A percentile compares a stretch with the other conserved stretches of the same genome.
These are phyloP conservation scores for Exserohilum rostratum DNA, from an alignment of 2,329 filamentous ascomycete genomes.

Conservation along the genomic window DNA sequence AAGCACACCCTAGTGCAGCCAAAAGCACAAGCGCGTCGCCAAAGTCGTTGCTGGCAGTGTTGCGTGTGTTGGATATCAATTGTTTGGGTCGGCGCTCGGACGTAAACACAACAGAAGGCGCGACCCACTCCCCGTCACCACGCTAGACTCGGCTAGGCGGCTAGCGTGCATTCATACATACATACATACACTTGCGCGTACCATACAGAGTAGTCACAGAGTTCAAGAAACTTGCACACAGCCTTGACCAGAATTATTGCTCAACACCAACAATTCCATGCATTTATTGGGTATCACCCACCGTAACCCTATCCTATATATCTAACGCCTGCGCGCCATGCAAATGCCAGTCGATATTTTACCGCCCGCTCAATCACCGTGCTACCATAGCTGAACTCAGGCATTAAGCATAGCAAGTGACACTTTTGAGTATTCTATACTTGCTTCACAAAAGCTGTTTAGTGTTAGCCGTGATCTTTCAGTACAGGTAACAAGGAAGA, in stretches of 20 bases:
- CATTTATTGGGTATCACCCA: conserved; percentile 11
- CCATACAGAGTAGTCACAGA: no score
- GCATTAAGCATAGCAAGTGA: no score
- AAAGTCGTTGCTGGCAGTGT: conserved; percentile 4
- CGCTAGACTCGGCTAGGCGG: conserved; percentile 4
- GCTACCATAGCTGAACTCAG: neutral
- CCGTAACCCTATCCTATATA: neutral
- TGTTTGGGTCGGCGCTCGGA: conserved; percentile 17
- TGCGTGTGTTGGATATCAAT: conserved; percentile 11
- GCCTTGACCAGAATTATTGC: no score
- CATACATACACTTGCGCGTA: neutral
- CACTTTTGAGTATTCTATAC: conserved; percentile 12
- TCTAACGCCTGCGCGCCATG: conserved; percentile 10
- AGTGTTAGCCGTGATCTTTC: neutral
- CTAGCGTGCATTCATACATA: neutral
- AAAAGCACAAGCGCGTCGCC: conserved; percentile 9
- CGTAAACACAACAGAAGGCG: conserved; percentile 15
- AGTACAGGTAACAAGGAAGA: conserved; percentile 37
- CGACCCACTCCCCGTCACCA: conserved; percentile 9
- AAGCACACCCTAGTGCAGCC: conserved; percentile 7
- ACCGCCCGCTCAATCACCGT: neutral
- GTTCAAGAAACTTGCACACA: no score
- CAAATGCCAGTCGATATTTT: conserved; percentile 2
- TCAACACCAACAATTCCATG: conserved; percentile 6
- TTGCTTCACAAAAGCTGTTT: conserved; percentile 16